phyloP scores from a whole-genome alignment of 2,329 filamentous ascomycete genomes.

The Knufia fluminis region DNA sequence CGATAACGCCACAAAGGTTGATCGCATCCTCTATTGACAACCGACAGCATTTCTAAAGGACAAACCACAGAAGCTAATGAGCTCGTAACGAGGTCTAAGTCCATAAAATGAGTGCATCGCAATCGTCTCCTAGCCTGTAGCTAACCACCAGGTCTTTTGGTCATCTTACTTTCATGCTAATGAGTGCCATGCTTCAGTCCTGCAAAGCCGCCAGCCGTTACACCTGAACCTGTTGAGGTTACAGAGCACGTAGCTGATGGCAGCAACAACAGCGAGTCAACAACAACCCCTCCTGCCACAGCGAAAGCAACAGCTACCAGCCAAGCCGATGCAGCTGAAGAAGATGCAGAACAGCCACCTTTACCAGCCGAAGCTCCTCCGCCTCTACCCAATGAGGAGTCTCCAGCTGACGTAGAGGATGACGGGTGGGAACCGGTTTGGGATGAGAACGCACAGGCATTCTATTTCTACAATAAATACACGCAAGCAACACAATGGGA shows the following conservation, averaged over 20 bases:
- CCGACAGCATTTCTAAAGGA: too few relatives aligned
- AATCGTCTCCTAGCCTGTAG: slow-evolving; percentile 18
- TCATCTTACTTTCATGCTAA: slow-evolving; percentile 22
- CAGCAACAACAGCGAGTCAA: slow-evolving; percentile 1
- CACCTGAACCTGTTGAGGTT: not conserved
- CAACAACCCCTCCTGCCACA: slow-evolving; percentile 5
- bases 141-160: slow-evolving; percentile 23
- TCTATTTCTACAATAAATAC: slow-evolving; percentile 78
- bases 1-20: too few relatives aligned
- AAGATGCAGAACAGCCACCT: slow-evolving; percentile 25
- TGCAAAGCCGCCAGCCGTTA: slow-evolving; percentile 13
- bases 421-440: slow-evolving; percentile 75
- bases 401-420: slow-evolving; percentile 38
- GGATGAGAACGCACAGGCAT: slow-evolving; percentile 59
- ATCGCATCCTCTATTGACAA: too few relatives aligned
- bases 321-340: slow-evolving; percentile 3
- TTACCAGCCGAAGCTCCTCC: slow-evolving; percentile 38
- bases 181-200: slow-evolving; percentile 21
- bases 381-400: slow-evolving; percentile 45
- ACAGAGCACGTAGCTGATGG: not conserved
- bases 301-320: slow-evolving; percentile 13
- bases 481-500: slow-evolving; percentile 72
- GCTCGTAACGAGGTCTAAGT: slow-evolving; percentile 7
- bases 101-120: slow-evolving; percentile 9
- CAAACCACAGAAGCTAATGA: not conserved